Conservation (phyloP, 306 rosid species). For the Inga laurina region DNA sequence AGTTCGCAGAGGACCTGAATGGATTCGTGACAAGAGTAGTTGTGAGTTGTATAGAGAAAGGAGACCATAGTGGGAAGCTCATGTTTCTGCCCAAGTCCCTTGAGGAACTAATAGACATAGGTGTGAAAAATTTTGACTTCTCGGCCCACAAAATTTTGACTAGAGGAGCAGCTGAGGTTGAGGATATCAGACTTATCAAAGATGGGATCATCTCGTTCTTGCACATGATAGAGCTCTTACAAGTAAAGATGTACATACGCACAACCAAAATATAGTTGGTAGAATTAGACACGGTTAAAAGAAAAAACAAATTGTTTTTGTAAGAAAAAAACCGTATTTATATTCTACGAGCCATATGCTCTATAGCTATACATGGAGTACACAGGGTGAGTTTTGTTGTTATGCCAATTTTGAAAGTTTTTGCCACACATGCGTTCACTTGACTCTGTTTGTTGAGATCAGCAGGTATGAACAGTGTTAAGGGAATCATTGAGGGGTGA, state of each 20-base stretch:
- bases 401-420: too few relatives aligned
- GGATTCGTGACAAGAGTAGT: too few relatives aligned
- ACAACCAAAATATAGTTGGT: not conserved
- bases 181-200: conserved; percentile 55
- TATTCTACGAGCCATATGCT: not conserved
- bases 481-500: too few relatives aligned
- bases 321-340: not conserved
- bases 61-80: conserved; percentile 51
- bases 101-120: conserved; percentile 53
- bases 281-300: not conserved
- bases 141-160: conserved; percentile 50
- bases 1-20: too few relatives aligned
- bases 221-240: conserved; percentile 15
- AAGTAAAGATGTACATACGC: not conserved
- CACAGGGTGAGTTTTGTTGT: too few relatives aligned
- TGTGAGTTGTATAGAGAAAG: too few relatives aligned
- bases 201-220: conserved; percentile 52
- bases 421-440: too few relatives aligned
- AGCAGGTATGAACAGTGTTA: too few relatives aligned
- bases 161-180: conserved; percentile 61
- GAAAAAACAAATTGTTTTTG: too few relatives aligned
- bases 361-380: too few relatives aligned
- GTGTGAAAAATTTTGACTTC: conserved; percentile 55
- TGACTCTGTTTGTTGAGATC: too few relatives aligned
- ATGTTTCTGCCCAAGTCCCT: conserved; percentile 56